Evolutionary conservation across 768 basidiomycete genomes (phyloP).

Genomic region (Hygrophorus russula): DNA sequence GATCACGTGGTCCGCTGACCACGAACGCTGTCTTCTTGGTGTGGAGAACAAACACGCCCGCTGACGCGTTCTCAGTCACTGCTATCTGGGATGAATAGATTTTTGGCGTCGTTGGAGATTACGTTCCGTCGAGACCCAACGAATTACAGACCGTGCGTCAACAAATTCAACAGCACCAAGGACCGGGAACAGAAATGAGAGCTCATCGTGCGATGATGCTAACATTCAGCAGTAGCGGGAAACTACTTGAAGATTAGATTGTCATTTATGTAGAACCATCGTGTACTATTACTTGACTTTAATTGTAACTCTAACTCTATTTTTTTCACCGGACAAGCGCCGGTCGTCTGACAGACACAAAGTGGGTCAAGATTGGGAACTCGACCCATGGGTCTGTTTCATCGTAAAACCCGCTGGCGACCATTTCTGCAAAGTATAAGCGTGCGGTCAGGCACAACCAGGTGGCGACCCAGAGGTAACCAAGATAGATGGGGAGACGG

Average conservation of each 20-base stretch:
- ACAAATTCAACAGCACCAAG: conserved; percentile 77
- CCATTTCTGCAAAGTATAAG: not conserved
- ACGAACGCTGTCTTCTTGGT: too few relatives aligned
- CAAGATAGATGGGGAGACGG: not conserved
- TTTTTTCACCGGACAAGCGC: too few relatives aligned
- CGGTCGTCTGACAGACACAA: too few relatives aligned
- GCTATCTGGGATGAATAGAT: conserved; percentile 95
- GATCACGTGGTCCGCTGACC: too few relatives aligned
- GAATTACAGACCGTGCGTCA: conserved; percentile 82
- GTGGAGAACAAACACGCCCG: too few relatives aligned
- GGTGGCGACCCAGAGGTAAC: not conserved
- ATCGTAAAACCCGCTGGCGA: not conserved
- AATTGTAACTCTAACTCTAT: too few relatives aligned
- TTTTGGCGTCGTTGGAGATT: conserved; percentile 90
- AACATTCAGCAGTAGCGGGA: too few relatives aligned
- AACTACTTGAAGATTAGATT: too few relatives aligned
- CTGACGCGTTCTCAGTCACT: conserved; percentile 93
- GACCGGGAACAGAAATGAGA: conserved; percentile 80
- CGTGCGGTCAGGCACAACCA: not conserved
- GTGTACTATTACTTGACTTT: too few relatives aligned
- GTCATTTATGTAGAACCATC: too few relatives aligned
- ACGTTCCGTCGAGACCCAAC: conserved; percentile 98
- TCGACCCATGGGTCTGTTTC: not conserved
- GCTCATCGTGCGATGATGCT: too few relatives aligned
- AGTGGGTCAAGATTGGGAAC: too few relatives aligned